Base-by-base conservation (phyloP, 2,329 filamentous ascomycete genomes). In the Calonectria hawksworthii region DNA sequence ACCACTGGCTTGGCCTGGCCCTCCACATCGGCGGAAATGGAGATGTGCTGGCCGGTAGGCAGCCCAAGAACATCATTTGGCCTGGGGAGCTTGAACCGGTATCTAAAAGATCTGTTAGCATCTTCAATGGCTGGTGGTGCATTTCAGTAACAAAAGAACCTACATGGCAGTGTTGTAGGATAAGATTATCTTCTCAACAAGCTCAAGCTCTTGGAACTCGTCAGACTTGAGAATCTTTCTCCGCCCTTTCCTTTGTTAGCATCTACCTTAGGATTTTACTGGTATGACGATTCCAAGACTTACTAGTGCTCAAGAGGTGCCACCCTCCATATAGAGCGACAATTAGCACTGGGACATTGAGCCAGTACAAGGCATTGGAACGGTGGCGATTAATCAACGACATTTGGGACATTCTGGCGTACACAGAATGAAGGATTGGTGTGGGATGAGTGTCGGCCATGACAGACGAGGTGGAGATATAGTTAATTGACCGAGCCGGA, bases 11-110 rank as follows among this genome's bases (percentile, higher is more conserved):
- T 96, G 77, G 88, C 88, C 80, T 90, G 90, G 83, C 95, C 95
- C 80, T 94, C 92, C 69, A 95, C 91, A 70, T 90, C 91, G 70
- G 95, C 96, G 79, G 94, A 94, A 83, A 99, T 95, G 74, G 96
- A 98, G 87, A 99, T 98, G 89, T 99, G 96, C 88, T 99, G 96
- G 84, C 96, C 96, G 87, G 98, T 98, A 78, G 96, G 96, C 47
- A 98, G 94, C 83, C 96, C 96, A 81, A 98, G 94, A 84, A 98
- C 95, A 79, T 94, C 92, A 80, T 89, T 93, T 30, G 93, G 88
- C 59, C 89, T 89, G 67, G 96, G 96, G 36, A 99, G 94, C 75
- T 90, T 90, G 88, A 98, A 98, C 82, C 96, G 95, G 90, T 98
- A 99, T 88, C 93, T 95, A 75, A 10, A n/a, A 18, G 28, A 28